A percentile compares a stretch with the other conserved stretches of the same genome.
These are phyloP conservation scores for Spinacia oleracea DNA, from an alignment of 179 eudicot genomes.

Conservation along the genomic window DNA sequence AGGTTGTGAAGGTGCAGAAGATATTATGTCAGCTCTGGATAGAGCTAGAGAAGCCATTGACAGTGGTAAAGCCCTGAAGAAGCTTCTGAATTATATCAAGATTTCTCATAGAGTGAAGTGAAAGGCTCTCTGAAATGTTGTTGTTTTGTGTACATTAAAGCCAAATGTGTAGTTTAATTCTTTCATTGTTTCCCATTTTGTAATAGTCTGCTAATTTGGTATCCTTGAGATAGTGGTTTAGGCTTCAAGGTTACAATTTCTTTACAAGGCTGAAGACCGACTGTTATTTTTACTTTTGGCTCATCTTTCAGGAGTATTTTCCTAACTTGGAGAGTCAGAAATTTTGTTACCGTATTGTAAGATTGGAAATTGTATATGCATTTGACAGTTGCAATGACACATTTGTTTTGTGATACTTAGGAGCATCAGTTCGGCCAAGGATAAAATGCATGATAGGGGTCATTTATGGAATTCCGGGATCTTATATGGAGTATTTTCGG, in stretches of 20 bases:
- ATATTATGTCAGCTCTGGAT: constrained; percentile 63
- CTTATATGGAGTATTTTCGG: too few species aligned
- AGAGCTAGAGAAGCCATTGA: constrained; percentile 93
- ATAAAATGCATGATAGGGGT: too few species aligned
- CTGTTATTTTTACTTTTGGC: not conserved
- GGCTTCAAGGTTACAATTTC: not conserved
- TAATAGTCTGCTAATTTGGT: not conserved
- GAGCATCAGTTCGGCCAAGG: too few species aligned
- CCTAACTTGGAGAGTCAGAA: not conserved
- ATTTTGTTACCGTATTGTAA: not conserved
- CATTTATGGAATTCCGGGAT: too few species aligned
- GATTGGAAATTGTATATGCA: constrained; percentile 8
- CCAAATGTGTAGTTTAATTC: constrained; percentile 20
- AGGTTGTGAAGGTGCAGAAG: constrained; percentile 87
- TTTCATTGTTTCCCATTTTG: not conserved
- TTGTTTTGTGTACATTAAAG: not conserved
- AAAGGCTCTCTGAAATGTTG: not conserved
- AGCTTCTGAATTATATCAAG: constrained; percentile 74
- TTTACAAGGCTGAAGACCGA: not conserved
- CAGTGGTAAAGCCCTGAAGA: constrained; percentile 80
- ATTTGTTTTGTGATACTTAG: not conserved
- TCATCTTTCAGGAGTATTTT: not conserved
- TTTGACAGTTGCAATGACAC: not conserved
- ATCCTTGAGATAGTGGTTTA: not conserved
- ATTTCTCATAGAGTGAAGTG: constrained; percentile 56